A percentile compares a stretch with the other conserved stretches of the same genome.
Evolutionary conservation across 2,329 filamentous ascomycete species (phyloP).

Genomic region (Aaosphaeria pasadenensis): DNA sequence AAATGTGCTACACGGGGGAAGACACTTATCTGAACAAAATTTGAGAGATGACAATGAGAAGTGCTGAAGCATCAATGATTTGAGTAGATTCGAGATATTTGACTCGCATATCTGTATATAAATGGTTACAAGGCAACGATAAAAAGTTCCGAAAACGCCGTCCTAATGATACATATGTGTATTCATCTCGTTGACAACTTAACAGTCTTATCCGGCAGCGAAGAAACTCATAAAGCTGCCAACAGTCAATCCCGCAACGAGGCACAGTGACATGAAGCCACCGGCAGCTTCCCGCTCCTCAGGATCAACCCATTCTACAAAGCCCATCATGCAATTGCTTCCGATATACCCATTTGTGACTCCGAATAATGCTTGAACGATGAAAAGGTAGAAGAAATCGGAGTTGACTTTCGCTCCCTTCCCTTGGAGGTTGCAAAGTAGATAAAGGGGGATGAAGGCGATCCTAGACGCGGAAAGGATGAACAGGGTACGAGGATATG

Average conservation of each 20-base stretch:
- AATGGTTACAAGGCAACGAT: no score
- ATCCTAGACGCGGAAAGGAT: slow-evolving; percentile 62
- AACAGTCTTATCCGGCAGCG: slow-evolving; percentile 42
- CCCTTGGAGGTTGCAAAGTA: slow-evolving; percentile 83
- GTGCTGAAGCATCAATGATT: no score
- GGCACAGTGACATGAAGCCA: slow-evolving; percentile 87
- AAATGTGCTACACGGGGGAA: not conserved
- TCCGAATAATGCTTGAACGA: slow-evolving; percentile 83
- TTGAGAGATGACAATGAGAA: no score
- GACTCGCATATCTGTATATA: no score
- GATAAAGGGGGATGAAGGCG: slow-evolving; percentile 77
- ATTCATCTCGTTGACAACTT: no score
- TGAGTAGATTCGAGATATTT: no score
- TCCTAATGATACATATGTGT: no score
- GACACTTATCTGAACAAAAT: no score
- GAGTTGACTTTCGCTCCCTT: slow-evolving; percentile 66
- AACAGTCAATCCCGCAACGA: slow-evolving; percentile 77
- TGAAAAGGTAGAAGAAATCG: slow-evolving; percentile 81
- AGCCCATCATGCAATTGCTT: slow-evolving; percentile 88
- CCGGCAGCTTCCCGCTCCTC: slow-evolving; percentile 85
- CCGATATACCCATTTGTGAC: slow-evolving; percentile 83
- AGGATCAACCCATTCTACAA: slow-evolving; percentile 74
- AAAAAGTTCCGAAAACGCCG: no score
- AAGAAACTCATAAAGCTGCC: slow-evolving; percentile 91
- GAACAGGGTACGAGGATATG: slow-evolving; percentile 67